Base-by-base conservation (phyloP, 2,329 filamentous ascomycete species). In the Sporothrix mexicana region DNA sequence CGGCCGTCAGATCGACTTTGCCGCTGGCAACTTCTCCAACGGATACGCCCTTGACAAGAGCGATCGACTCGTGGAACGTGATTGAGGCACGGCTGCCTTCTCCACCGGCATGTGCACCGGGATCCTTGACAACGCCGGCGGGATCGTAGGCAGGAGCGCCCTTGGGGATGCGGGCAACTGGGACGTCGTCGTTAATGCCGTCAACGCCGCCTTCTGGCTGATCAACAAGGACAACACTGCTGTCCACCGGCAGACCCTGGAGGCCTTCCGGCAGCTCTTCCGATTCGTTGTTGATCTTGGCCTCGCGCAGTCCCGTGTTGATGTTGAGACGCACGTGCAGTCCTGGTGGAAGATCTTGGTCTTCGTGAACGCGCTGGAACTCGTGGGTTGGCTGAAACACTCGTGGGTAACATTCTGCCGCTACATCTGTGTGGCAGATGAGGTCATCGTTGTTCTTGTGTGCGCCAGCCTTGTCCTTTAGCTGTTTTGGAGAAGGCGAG, bases 261-360 rank as follows among this genome's bases (percentile, higher is more conserved):
- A 88, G 80, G 12, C 25, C 75, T 0, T 81, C 82, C 17, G 84
- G 79, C 68, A 84, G 81, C 20, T 80, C 78, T 75, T 90, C 88
- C 13, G 82, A 82, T 0, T 88, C 88, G 20, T 90, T 84, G 79
- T 92, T 88, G 74, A 92, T 83, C 77, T 91, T 90, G 76, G 90
- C 91, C 78, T 92, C 89, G 76, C 88, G 90, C 76, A 84, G 77
- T 25, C 91, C 90, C 0, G 89, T 90, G 76, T 85, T 84, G 64
- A 93, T 84, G 78, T 93, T 88, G 71, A 93, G 80, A 53, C 90
- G 87, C 69, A 92, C 85, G 78, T 93, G 91, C 4, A 93, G 84
- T 6, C 91, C 91, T 0, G 84, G 81, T 0, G 91, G 90, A 3
- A 93, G 78, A 51, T 91, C 86, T 79, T 93, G 91, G 76, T 91